phyloP scores from a whole-genome alignment of 768 basidiomycete species.

The Rhizopogon sp. region DNA sequence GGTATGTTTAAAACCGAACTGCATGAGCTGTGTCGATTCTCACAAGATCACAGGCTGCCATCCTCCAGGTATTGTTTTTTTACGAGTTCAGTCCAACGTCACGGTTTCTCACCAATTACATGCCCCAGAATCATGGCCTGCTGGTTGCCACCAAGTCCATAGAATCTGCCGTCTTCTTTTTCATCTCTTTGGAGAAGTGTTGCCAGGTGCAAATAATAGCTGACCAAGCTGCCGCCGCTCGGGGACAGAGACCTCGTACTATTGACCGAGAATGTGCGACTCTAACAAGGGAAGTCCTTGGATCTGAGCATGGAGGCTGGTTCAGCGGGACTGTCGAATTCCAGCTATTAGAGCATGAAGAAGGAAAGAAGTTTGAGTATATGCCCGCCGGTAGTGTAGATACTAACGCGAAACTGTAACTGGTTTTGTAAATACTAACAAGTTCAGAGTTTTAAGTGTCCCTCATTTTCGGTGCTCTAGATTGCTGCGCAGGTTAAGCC shows the following conservation, averaged over 20 bases:
- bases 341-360: constrained; percentile 30
- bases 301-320: constrained; percentile 28
- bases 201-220: constrained; percentile 27
- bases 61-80: constrained; percentile 11
- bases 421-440: background rate
- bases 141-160: constrained; percentile 18
- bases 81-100: background rate
- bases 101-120: background rate
- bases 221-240: constrained; percentile 22
- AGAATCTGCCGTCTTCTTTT: constrained; percentile 20
- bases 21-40: background rate
- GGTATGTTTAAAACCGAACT: constrained; percentile 14
- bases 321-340: constrained; percentile 35
- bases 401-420: background rate
- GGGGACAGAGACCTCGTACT: background rate
- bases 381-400: background rate
- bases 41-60: constrained; percentile 11
- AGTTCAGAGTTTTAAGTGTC: background rate
- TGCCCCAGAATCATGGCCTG: constrained; percentile 21
- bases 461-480: constrained; percentile 7
- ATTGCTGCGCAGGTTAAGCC: constrained; percentile 1
- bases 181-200: constrained; percentile 21
- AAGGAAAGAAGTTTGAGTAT: constrained; percentile 20
- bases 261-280: constrained; percentile 21
- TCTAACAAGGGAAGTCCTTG: constrained; percentile 19